Evolutionary conservation across 176 grass and related monocot genomes (phyloP), one percentile per base, ranked within the genome.

Genomic region (Oryza meridionalis): DNA sequence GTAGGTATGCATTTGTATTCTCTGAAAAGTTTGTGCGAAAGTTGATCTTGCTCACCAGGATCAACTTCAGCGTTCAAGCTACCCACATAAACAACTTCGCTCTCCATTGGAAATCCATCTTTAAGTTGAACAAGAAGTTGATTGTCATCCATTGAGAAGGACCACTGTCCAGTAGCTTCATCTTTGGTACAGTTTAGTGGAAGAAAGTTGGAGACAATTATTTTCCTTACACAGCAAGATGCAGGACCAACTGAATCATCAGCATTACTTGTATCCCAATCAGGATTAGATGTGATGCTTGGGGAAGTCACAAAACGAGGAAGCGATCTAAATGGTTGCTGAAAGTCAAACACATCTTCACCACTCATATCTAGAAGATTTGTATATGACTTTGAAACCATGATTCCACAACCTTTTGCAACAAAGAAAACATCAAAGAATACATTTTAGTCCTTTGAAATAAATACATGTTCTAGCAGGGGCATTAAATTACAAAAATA

Each of bases 131-230:
- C 73, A 47, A 97, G 79, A 76, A 97, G 81, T 64, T 88, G 77
- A 85, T 94, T 88, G 49, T 92, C 89, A 88, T 97, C 94, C 84
- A 80, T 68, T 11, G 91, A 68, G 51, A 97, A 97, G 65, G 65
- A 90, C 94, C 87, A 97, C 67, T 79, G 49, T 67, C 89, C 76
- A 46, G 78, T 87, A 77, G 65, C 62, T 89, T 92, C 78, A 88
- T 94, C 85, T 86, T 89, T 94, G 7, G 44, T 64, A 69, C 86
- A 81, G 61, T 84, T 88, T 47, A 97, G 21, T 78, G 94, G 91
- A 83, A 97, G 94, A 45, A 90, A 94, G 44, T 97, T 97, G n/a
- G 94, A 87, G 59, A 92, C 89, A 77, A 97, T 81, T 46, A 97
- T 87, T 85, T 93, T 97, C 44, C 89, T 92, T 70, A 90, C 22